Base-by-base conservation (phyloP, 2,329 filamentous ascomycete genomes). In the Aspergillus uvarum region DNA sequence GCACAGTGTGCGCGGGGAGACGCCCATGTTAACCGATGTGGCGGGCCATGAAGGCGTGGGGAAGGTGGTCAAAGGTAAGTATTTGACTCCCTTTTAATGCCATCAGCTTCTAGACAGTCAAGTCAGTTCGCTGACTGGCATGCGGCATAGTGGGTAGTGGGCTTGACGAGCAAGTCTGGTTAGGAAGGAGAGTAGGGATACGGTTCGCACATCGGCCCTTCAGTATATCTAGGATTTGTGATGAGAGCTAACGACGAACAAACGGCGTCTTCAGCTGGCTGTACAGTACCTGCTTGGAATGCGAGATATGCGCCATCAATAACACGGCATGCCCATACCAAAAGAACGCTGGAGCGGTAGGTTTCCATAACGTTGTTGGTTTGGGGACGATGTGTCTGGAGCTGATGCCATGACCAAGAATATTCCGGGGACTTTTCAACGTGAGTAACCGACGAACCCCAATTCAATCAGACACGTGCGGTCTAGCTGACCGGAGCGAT, bases 11-110 rank as follows among this genome's bases (percentile, higher is more conserved):
- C 73, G 74, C 11, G 76, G 76, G 7, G 73, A 78, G 65, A 71
- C 78, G 62, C 65, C 74, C 51, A 70, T 81, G 79, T 65, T 69
- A 67, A 81, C 78, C 6, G 72, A 80, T 59, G 76, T 81, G 4
- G 79, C 79, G 3, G 79, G 80, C 2, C 79, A 81, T 63, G 80
- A 81, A 59, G 80, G 79, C 19, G 72, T 81, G 21, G 79, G 79
- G 4, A 72, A 63, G 10, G 77, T 81, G 6, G 75, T 81, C 7
- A 47, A 59, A 63, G 72, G 72, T 72, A 56, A 29, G 51, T 57
- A n/a, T 24, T 22, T 16, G 49, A 8, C 29, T 32, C 8, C 29
- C 4, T 56, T 11, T 10, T 50, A 57, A 47, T 53, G 26, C 7
- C 49, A 7, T 22, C 8, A 5, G 10, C 21, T 60, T 14, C 24